A percentile compares a stretch with the other conserved stretches of the same genome.
Evolutionary conservation across 2,329 filamentous ascomycete species (phyloP).

Genomic region (Ophiocordyceps camponoti-leonardi): DNA sequence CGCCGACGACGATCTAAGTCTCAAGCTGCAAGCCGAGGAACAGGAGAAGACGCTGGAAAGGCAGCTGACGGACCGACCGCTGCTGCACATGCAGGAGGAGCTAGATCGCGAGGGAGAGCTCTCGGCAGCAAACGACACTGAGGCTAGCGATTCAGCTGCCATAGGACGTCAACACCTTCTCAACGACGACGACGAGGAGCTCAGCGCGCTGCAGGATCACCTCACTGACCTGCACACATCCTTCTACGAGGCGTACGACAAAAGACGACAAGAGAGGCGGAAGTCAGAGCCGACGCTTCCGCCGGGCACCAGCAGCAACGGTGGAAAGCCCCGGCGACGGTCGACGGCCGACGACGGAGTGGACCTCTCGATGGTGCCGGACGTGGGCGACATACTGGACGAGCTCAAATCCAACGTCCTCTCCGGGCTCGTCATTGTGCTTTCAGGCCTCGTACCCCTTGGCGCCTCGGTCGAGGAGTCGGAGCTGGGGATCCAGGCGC

Average conservation of each 20-base stretch:
- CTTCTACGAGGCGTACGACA: constrained; percentile 75
- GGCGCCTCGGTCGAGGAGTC: constrained; percentile 63
- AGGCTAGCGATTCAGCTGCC: constrained; percentile 10
- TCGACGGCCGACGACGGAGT: constrained; percentile 21
- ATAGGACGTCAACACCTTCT: constrained; percentile 55
- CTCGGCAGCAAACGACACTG: constrained; percentile 7
- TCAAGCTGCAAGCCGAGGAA: constrained; percentile 64
- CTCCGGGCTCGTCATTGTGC: constrained; percentile 58
- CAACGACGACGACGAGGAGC: constrained; percentile 73
- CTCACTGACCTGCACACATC: constrained; percentile 56
- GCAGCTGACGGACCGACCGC: constrained; percentile 73
- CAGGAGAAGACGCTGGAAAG: constrained; percentile 79
- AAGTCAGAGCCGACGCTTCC: constrained; percentile 15
- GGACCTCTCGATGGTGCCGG: constrained; percentile 46
- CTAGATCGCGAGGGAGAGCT: constrained; percentile 59
- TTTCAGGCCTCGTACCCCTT: constrained; percentile 79
- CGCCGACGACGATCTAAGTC: constrained; percentile 46
- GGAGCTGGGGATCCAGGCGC: constrained; percentile 76
- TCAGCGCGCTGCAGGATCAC: constrained; percentile 59
- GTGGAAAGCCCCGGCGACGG: constrained; percentile 11
- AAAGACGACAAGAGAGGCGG: constrained; percentile 22
- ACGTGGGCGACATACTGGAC: constrained; percentile 74
- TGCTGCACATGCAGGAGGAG: constrained; percentile 83
- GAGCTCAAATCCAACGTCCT: constrained; percentile 64
- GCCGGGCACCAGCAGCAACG: constrained; percentile 10